phyloP scores from a whole-genome alignment of 202 grass and related monocot genomes.

The Hordeum pubiflorum region DNA sequence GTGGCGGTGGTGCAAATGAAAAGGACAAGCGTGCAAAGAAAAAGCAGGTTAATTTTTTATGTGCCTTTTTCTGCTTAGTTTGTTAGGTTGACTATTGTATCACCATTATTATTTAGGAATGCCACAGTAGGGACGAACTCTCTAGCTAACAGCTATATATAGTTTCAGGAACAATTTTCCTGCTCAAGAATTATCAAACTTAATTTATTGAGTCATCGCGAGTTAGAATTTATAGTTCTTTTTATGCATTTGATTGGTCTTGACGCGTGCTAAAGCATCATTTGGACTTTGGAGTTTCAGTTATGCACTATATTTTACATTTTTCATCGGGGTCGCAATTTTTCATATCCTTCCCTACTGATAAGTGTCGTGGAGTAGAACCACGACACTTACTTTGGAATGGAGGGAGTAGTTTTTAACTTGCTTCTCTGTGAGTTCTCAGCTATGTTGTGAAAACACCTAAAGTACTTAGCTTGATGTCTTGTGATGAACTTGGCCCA shows the following conservation, averaged over 20 bases:
- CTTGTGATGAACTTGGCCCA: neutral
- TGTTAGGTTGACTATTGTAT: slow-evolving; percentile 6
- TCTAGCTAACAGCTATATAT: neutral
- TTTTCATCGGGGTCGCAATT: neutral
- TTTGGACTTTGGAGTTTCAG: slow-evolving; percentile 10
- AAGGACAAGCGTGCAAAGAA: slow-evolving; percentile 87
- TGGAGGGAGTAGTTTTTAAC: no score
- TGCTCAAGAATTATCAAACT: neutral
- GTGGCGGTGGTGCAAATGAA: slow-evolving; percentile 44
- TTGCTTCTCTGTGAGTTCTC: neutral
- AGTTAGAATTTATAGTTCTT: neutral
- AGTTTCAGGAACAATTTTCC: neutral
- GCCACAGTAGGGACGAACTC: neutral
- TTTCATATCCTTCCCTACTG: neutral
- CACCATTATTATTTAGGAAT: neutral
- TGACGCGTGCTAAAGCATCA: neutral
- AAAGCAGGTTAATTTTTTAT: slow-evolving; percentile 54
- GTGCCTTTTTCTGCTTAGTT: neutral
- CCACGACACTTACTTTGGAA: no score
- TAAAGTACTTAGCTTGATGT: neutral
- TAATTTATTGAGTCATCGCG: neutral
- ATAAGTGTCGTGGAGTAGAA: no score
- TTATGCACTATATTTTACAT: neutral
- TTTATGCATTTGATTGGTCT: neutral
- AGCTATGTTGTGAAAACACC: neutral